Evolutionary conservation across 805 yeast species (phyloP).

Genomic region (Cyberlindnera veronae): DNA sequence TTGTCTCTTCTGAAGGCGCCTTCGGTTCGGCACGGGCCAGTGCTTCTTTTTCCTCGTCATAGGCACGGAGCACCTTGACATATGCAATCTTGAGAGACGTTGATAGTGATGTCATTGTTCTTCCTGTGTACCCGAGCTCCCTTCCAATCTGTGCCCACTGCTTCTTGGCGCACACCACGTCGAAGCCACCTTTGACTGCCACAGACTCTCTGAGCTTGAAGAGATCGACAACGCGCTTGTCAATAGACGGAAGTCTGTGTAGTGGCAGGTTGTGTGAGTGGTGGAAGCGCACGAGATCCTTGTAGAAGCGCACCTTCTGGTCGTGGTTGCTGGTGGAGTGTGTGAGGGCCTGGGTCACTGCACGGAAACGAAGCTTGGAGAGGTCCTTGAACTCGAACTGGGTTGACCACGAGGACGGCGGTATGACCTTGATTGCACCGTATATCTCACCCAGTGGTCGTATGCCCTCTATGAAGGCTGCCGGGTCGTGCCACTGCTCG

Average conservation of each 20-base stretch:
- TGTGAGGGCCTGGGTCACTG: constrained; percentile 46
- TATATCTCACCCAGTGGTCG: constrained; percentile 41
- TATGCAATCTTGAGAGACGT: constrained; percentile 63
- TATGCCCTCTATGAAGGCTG: constrained; percentile 46
- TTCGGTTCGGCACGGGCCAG: no score
- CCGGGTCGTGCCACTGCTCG: constrained; percentile 55
- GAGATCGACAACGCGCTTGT: constrained; percentile 62
- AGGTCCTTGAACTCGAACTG: constrained; percentile 35
- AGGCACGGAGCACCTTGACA: constrained; percentile 38
- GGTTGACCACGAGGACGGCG: constrained; percentile 43
- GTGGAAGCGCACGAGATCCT: constrained; percentile 43
- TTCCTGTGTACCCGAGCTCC: constrained; percentile 73
- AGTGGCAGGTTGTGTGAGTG: constrained; percentile 27
- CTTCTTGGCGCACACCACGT: constrained; percentile 57
- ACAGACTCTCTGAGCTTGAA: constrained; percentile 58
- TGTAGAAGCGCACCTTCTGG: constrained; percentile 45
- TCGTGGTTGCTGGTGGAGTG: constrained; percentile 37
- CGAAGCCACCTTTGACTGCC: constrained; percentile 61
- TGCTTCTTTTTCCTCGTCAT: constrained; percentile 20
- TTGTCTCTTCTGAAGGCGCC: no score
- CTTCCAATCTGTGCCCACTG: constrained; percentile 83
- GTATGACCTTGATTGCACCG: constrained; percentile 67
- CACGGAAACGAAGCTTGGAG: constrained; percentile 48
- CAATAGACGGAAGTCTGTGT: constrained; percentile 59
- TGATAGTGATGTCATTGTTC: constrained; percentile 67